A percentile compares a stretch with the other conserved stretches of the same genome.
phyloP scores from a whole-genome alignment of 768 basidiomycete genomes.

The Royoungia palumana region DNA sequence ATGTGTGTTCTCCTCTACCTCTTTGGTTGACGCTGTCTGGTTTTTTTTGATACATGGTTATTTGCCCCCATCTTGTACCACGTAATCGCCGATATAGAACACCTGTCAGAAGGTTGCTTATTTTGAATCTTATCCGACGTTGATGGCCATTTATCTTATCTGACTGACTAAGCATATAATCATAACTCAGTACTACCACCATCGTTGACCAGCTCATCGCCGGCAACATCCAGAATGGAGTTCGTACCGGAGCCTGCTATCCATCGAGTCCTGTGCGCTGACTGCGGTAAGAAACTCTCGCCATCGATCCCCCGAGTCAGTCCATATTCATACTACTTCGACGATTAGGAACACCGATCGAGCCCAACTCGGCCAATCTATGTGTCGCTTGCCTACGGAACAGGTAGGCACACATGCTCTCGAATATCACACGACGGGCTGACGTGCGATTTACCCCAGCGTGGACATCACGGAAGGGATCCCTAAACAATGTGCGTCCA shows the following conservation, averaged over 20 bases:
- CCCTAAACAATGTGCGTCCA: constrained; percentile 76
- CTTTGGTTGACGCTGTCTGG: too few species aligned
- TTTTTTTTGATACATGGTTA: too few species aligned
- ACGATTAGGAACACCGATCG: constrained; percentile 70
- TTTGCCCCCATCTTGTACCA: too few species aligned
- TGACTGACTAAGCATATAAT: constrained; percentile 15
- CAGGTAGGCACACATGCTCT: constrained; percentile 48
- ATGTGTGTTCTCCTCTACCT: too few species aligned
- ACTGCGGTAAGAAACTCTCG: constrained; percentile 59
- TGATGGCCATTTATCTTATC: constrained; percentile 16
- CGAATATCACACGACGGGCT: not conserved
- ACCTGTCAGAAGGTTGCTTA: too few species aligned
- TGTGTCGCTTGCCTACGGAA: constrained; percentile 88
- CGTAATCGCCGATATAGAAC: too few species aligned
- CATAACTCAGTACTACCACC: too few species aligned
- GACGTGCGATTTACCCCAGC: constrained; percentile 33
- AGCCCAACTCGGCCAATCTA: constrained; percentile 89
- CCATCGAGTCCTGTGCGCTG: constrained; percentile 83
- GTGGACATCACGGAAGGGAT: constrained; percentile 99
- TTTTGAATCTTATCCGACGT: too few species aligned
- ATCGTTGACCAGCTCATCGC: not conserved
- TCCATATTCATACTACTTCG: constrained; percentile 3
- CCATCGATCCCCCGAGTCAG: not conserved
- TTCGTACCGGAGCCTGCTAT: constrained; percentile 72
- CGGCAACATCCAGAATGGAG: constrained; percentile 52